phyloP scores from a whole-genome alignment of 352 stramenopile genomes.

The Aphanomyces euteiches region DNA sequence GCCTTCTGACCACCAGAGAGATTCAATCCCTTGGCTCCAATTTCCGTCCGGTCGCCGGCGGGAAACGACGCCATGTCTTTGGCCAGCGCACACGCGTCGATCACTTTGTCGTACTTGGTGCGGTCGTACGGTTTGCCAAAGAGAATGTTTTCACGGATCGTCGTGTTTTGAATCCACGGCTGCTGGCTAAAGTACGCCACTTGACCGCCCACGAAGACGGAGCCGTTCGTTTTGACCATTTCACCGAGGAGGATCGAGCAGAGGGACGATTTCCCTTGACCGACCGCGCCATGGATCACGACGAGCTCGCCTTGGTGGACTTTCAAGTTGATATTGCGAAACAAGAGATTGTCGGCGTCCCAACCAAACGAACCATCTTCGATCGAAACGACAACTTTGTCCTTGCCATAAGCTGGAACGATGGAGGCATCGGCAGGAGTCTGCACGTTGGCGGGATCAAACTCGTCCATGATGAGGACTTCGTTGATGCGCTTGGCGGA shows the following conservation, averaged over 20 bases:
- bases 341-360: slow-evolving; percentile 5
- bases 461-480: neutral
- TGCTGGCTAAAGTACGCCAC: slow-evolving; percentile 35
- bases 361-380: slow-evolving; percentile 60
- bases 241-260: slow-evolving; percentile 60
- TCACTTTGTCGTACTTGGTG: slow-evolving; percentile 40
- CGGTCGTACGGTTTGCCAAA: slow-evolving; percentile 65
- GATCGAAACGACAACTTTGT: slow-evolving; percentile 40
- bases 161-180: slow-evolving; percentile 80
- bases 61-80: slow-evolving; percentile 36
- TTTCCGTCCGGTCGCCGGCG: slow-evolving; percentile 56
- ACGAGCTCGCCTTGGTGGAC: slow-evolving; percentile 49
- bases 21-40: slow-evolving; percentile 45
- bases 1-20: slow-evolving; percentile 45
- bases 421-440: neutral
- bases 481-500: slow-evolving; percentile 8
- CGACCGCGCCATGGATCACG: slow-evolving; percentile 56
- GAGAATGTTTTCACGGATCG: slow-evolving; percentile 77
- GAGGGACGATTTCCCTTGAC: slow-evolving; percentile 54
- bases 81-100: slow-evolving; percentile 29
- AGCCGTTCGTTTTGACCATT: slow-evolving; percentile 61
- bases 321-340: slow-evolving; percentile 28
- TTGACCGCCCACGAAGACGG: slow-evolving; percentile 39
- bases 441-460: neutral
- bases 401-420: neutral